Evolutionary conservation across 441 rosid genomes (phyloP).

Genomic region (Populus trichocarpa): DNA sequence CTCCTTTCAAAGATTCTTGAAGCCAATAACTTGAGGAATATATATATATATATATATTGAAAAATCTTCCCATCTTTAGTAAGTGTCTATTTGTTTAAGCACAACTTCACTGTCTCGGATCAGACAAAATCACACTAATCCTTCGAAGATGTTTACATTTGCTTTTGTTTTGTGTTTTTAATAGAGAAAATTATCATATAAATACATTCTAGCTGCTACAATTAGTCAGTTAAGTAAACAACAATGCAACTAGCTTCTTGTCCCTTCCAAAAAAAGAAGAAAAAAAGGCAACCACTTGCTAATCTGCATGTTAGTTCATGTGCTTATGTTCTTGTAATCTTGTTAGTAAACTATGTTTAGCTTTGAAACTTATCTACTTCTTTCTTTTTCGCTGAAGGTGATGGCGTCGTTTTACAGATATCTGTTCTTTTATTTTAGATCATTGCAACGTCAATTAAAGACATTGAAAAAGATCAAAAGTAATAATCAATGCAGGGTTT

Average conservation of each 20-base stretch:
- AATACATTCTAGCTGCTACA: neutral
- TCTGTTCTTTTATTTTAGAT: no score
- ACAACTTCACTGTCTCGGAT: neutral
- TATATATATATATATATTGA: neutral
- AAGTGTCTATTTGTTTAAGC: neutral
- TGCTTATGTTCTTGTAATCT: neutral
- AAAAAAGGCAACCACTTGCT: neutral
- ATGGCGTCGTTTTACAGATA: neutral
- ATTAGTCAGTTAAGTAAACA: neutral
- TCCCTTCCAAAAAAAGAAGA: neutral
- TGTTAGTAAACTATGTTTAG: neutral
- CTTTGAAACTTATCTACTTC: neutral
- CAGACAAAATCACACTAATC: neutral
- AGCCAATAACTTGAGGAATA: neutral
- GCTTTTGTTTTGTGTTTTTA: neutral
- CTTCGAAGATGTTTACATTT: no score
- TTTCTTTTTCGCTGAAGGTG: neutral
- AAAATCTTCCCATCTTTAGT: slow-evolving; percentile 1
- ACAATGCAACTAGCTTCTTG: neutral
- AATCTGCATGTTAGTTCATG: neutral
- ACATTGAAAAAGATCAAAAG: no score
- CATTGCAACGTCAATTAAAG: no score
- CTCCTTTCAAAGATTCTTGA: slow-evolving; percentile 13
- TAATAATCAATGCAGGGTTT: neutral
- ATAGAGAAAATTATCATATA: no score